These are phyloP conservation scores for Pholiota microspora DNA, from an alignment of 768 basidiomycete genomes.

Conservation along the genomic window DNA sequence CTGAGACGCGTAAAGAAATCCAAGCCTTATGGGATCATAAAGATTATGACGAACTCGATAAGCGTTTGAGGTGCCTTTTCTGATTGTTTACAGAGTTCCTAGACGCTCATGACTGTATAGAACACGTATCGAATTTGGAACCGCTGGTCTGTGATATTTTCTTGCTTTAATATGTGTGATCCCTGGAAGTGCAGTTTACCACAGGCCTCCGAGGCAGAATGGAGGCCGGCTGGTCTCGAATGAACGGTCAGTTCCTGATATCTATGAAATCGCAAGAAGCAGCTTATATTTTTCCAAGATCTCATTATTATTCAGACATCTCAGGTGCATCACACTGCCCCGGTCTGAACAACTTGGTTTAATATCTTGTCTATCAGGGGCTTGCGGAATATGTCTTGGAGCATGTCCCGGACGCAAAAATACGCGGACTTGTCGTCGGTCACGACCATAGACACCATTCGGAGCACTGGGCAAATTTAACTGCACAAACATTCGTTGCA, in stretches of 20 bases:
- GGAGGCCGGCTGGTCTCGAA: conserved; percentile 89
- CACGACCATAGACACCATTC: conserved; percentile 87
- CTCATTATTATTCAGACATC: conserved; percentile 79
- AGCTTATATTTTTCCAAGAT: conserved; percentile 33
- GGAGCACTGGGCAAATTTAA: conserved; percentile 71
- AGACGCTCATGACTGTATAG: conserved; percentile 29
- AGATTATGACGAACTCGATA: conserved; percentile 48
- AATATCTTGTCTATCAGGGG: conserved; percentile 45
- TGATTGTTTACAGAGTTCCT: background rate
- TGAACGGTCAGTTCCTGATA: conserved; percentile 57
- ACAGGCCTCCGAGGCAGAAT: conserved; percentile 75
- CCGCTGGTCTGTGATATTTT: conserved; percentile 55
- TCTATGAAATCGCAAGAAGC: background rate
- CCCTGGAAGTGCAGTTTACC: no score
- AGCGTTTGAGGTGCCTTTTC: conserved; percentile 47
- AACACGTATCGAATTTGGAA: conserved; percentile 81
- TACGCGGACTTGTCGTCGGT: conserved; percentile 76
- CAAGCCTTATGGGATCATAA: conserved; percentile 41
- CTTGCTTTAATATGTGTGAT: no score
- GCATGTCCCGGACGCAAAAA: conserved; percentile 48
- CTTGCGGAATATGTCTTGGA: conserved; percentile 68
- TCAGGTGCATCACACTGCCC: conserved; percentile 44
- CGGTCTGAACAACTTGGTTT: background rate
- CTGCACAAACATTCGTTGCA: conserved; percentile 66
- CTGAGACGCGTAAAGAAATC: conserved; percentile 47